phyloP scores from a whole-genome alignment of 106 monocot genomes.

The Acorus calamus region DNA sequence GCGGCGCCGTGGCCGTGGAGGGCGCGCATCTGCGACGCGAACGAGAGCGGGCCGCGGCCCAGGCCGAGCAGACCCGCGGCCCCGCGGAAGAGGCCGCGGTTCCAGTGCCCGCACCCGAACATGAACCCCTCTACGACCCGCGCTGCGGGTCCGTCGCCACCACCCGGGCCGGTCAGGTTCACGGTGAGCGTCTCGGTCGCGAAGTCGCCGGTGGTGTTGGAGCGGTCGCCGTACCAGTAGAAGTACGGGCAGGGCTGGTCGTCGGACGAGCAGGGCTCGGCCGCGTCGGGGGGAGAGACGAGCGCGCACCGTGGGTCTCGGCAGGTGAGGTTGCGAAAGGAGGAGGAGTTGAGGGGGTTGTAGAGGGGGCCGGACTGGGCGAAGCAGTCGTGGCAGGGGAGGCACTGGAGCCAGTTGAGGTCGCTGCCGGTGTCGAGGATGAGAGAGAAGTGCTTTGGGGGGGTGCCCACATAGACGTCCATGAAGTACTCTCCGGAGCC shows the following conservation, averaged over 20 bases:
- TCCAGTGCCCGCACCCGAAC: too few species aligned
- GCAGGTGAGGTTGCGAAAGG: background rate
- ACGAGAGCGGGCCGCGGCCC: too few species aligned
- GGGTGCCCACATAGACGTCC: background rate
- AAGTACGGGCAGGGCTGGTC: background rate
- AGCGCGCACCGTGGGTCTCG: background rate
- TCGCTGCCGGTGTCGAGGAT: constrained; percentile 3
- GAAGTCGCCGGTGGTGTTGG: background rate
- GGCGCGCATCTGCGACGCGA: too few species aligned
- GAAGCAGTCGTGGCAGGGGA: background rate
- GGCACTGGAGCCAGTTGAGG: constrained; percentile 4
- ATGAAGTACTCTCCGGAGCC: background rate
- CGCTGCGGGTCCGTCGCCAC: too few species aligned
- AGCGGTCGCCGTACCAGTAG: background rate
- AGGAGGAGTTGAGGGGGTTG: background rate
- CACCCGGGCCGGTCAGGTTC: background rate
- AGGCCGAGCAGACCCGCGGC: too few species aligned
- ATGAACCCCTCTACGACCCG: too few species aligned
- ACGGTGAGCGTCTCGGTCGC: background rate
- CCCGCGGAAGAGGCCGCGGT: too few species aligned
- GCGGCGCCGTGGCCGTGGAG: too few species aligned
- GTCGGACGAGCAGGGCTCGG: background rate
- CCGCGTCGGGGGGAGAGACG: background rate
- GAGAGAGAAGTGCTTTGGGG: background rate
- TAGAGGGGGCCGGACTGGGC: background rate